Percentiles rank a stretch among this genome's conserved stretches.
Evolutionary conservation across 768 basidiomycete species (phyloP).

Genomic region (Kockovaella imperatae): DNA sequence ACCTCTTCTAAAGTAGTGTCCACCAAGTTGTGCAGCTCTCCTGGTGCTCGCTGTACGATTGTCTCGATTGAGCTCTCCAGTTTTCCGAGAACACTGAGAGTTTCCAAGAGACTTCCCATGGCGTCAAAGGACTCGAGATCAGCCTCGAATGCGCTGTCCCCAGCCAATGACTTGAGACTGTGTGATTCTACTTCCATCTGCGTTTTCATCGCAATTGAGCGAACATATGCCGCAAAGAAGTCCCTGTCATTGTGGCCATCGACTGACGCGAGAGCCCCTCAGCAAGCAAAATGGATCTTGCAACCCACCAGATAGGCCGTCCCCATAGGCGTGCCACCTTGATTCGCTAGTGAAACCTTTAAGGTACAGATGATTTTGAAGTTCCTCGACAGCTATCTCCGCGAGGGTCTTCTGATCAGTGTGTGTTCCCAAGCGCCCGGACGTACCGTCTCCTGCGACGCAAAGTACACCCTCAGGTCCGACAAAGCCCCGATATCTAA

Average conservation of each 20-base stretch:
- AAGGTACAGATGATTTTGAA: constrained; percentile 94
- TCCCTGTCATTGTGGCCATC: background rate
- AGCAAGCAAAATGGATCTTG: constrained; percentile 26
- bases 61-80: constrained; percentile 75
- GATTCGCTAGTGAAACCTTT: constrained; percentile 94
- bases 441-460: constrained; percentile 75
- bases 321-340: constrained; percentile 76
- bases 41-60: constrained; percentile 69
- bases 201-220: background rate
- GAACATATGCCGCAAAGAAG: background rate
- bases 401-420: constrained; percentile 59
- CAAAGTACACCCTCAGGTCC: constrained; percentile 76
- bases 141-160: constrained; percentile 64
- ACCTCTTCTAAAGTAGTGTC: constrained; percentile 86
- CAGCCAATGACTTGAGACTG: constrained; percentile 2
- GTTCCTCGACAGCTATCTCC: constrained; percentile 88
- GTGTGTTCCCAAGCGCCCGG: background rate
- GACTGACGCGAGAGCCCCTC: constrained; percentile 5
- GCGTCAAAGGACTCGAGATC: constrained; percentile 93
- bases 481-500: constrained; percentile 88
- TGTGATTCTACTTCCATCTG: too few relatives aligned
- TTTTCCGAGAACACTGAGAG: constrained; percentile 83
- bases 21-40: constrained; percentile 75
- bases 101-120: constrained; percentile 84
- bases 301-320: constrained; percentile 71